phyloP scores from a whole-genome alignment of 768 basidiomycete genomes.

The Paxillus ammoniavirescens region DNA sequence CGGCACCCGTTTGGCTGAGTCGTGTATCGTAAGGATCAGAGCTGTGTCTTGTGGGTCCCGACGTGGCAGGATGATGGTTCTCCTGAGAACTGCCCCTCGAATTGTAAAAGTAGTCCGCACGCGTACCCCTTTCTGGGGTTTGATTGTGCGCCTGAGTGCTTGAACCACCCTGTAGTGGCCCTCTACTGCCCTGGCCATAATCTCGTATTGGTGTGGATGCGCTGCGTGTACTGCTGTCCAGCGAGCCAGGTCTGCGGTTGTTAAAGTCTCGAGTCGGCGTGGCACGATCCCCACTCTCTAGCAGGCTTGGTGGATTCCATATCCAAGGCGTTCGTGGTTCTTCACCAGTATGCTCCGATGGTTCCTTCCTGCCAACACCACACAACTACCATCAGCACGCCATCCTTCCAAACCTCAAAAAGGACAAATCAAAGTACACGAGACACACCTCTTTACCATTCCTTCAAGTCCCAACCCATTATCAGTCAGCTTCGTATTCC shows the following conservation, averaged over 20 bases:
- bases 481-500: constrained; percentile 51
- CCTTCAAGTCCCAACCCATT: constrained; percentile 66
- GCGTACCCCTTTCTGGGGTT: constrained; percentile 22
- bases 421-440: neutral
- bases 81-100: constrained; percentile 14
- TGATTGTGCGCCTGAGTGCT: constrained; percentile 16
- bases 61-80: neutral
- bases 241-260: constrained; percentile 21
- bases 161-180: constrained; percentile 11
- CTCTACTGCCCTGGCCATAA: constrained; percentile 14
- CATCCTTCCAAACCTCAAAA: constrained; percentile 2
- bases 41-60: constrained; percentile 22
- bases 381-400: constrained; percentile 11
- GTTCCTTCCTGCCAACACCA: constrained; percentile 16
- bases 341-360: constrained; percentile 35
- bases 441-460: constrained; percentile 59
- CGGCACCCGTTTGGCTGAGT: constrained; percentile 5
- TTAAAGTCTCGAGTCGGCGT: constrained; percentile 29
- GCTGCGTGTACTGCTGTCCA: constrained; percentile 9
- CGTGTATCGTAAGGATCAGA: constrained; percentile 23
- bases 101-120: constrained; percentile 17
- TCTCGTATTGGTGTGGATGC: constrained; percentile 24
- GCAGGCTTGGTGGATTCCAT: constrained; percentile 58
- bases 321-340: constrained; percentile 67
- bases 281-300: constrained; percentile 26